Percentiles rank a stretch among this genome's conserved stretches.
These are phyloP conservation scores for Hemileccinum rubropunctum DNA, from an alignment of 768 basidiomycete species.

Conservation along the genomic window DNA sequence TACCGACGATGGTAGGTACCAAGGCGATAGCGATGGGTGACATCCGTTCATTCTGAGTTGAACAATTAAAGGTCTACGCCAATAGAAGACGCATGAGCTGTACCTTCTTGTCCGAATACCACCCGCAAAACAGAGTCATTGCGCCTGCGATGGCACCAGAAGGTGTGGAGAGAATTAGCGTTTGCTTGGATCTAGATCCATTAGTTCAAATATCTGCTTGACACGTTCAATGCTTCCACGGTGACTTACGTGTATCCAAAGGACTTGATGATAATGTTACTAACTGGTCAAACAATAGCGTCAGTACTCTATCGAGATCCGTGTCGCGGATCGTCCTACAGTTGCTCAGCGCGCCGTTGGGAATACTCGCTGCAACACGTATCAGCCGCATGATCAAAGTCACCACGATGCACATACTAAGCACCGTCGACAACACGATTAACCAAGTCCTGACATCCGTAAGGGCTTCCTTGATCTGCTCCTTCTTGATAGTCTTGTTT, in stretches of 20 bases:
- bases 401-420: slow-evolving; percentile 41
- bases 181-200: slow-evolving; percentile 51
- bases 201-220: not conserved
- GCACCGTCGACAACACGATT: slow-evolving; percentile 54
- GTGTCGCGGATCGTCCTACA: slow-evolving; percentile 39
- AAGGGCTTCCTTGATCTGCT: slow-evolving; percentile 56
- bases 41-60: slow-evolving; percentile 53
- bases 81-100: not conserved
- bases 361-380: slow-evolving; percentile 51
- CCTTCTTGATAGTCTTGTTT: slow-evolving; percentile 57
- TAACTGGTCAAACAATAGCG: slow-evolving; percentile 36
- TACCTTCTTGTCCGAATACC: slow-evolving; percentile 66
- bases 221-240: not conserved
- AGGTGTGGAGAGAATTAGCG: slow-evolving; percentile 58
- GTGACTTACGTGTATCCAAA: slow-evolving; percentile 59
- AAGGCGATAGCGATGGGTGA: slow-evolving; percentile 56
- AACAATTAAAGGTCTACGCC: not conserved
- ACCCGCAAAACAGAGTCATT: slow-evolving; percentile 54
- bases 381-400: not conserved
- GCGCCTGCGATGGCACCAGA: slow-evolving; percentile 34
- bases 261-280: slow-evolving; percentile 59
- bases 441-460: slow-evolving; percentile 60
- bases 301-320: not conserved
- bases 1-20: slow-evolving; percentile 56
- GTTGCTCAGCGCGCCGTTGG: slow-evolving; percentile 62